A percentile compares a stretch with the other conserved stretches of the same genome.
phyloP scores from a whole-genome alignment of 192 early-diverging fungal genomes.

The Rhizophagus clarus region DNA sequence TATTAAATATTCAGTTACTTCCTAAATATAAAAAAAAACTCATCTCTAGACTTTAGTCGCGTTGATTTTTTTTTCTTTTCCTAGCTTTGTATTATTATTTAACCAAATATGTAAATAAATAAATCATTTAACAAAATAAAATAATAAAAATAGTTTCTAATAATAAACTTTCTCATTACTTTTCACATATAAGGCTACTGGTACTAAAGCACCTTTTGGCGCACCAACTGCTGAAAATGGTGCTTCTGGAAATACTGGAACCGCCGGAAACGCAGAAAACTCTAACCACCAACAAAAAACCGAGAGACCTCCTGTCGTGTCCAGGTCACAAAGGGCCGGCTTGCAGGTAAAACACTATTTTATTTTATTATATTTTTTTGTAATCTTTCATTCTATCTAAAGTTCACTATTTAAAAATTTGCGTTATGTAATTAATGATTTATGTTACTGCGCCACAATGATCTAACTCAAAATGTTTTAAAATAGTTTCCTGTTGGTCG shows the following conservation, averaged over 20 bases:
- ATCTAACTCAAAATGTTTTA: neutral
- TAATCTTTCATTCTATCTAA: too few species aligned
- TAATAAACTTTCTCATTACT: neutral
- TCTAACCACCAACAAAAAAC: neutral
- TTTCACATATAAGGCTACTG: conserved; percentile 2
- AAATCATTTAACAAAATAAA: neutral
- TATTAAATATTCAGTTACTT: neutral
- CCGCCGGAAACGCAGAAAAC: conserved; percentile 1
- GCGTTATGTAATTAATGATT: neutral
- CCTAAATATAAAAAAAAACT: neutral
- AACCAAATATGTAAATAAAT: neutral
- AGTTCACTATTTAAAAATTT: neutral
- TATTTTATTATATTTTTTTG: neutral
- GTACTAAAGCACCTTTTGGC: conserved; percentile 3
- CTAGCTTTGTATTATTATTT: neutral
- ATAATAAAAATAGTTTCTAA: neutral
- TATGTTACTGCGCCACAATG: neutral
- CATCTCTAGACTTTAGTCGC: conserved; percentile 2
- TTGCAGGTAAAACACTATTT: conserved; percentile 59
- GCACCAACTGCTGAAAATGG: neutral
- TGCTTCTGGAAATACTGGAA: neutral
- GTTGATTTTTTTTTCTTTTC: neutral
- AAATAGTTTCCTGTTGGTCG: conserved; percentile 90
- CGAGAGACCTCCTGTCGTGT: conserved; percentile 55
- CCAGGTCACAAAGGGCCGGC: conserved; percentile 62